A percentile compares a stretch with the other conserved stretches of the same genome.
Conservation (phyloP, 129 eudicot genomes). For the Escallonia rubra region DNA sequence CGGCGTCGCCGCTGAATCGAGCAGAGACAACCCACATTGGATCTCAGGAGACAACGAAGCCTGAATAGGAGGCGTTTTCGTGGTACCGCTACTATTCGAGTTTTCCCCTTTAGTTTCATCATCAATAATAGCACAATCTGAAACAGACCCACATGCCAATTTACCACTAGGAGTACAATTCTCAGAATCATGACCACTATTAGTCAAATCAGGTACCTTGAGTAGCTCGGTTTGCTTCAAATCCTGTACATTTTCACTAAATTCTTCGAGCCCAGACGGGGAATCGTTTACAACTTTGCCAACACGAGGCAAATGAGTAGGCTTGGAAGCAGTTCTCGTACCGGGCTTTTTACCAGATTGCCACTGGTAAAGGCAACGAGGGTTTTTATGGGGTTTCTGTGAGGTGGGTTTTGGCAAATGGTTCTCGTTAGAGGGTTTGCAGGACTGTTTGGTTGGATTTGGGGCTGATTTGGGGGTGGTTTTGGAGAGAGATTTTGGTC, state of each 20-base stretch:
- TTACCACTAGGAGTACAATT: slow-evolving; percentile 53
- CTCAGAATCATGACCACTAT: slow-evolving; percentile 16
- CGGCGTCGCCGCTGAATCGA: slow-evolving; percentile 41
- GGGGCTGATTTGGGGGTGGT: slow-evolving; percentile 17
- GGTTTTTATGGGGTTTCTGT: slow-evolving; percentile 14
- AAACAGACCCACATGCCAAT: slow-evolving; percentile 32
- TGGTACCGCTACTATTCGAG: slow-evolving; percentile 15
- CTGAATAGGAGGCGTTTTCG: slow-evolving; percentile 70
- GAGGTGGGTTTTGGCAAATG: slow-evolving; percentile 14
- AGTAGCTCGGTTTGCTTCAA: too few relatives aligned
- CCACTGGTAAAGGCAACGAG: slow-evolving; percentile 1
- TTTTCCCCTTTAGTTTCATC: slow-evolving; percentile 19
- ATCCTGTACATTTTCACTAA: too few relatives aligned
- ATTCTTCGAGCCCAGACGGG: slow-evolving; percentile 20
- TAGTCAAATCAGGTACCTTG: slow-evolving; percentile 13
- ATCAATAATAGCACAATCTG: slow-evolving; percentile 16
- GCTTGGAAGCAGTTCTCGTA: background rate
- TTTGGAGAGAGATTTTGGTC: slow-evolving; percentile 9
- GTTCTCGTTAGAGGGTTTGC: slow-evolving; percentile 9
- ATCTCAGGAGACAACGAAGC: slow-evolving; percentile 88
- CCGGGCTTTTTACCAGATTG: slow-evolving; percentile 15
- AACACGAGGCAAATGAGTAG: slow-evolving; percentile 9
- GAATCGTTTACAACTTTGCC: slow-evolving; percentile 12
- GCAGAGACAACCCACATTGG: slow-evolving; percentile 45
- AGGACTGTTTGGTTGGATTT: slow-evolving; percentile 2